Evolutionary conservation across 2,329 filamentous ascomycete genomes (phyloP), one percentile per base, ranked within the genome.

Genomic region (Domatiomyces catenatus): DNA sequence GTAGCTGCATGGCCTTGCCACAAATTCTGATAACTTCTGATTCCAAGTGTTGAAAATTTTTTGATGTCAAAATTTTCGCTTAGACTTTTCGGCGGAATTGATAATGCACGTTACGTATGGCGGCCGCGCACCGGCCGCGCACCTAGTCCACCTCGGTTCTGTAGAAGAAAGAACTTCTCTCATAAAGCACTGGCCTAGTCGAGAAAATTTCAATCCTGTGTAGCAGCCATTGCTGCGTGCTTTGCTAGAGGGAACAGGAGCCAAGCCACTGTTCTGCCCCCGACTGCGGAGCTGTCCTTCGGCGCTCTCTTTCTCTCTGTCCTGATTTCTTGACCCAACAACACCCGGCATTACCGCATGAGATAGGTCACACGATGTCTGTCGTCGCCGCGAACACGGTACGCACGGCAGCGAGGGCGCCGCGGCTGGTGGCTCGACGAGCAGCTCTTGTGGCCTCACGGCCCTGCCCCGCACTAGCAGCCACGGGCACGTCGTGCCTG

Each of bases 391-490:
- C 32, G 32, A 39, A 39, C 32, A 39, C 32, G 32, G 32, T 39
- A 15, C 32, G 32, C 32, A 15, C 32, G 32, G 32, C 32, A 39
- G 15, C 32, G 32, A 12, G 32, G 32, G 32, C 32, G 7, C 32
- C 32, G 32, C 32, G 32, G 32, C 8, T 39, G 43, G 43, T 46
- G 48, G 51, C 54, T 53, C 43, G 53, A 10, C 57, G 54, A 42
- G 45, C 51, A 60, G 62, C 64, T 52, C 60, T 66, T 64, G 66
- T 66, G 62, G 63, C 65, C 64, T 62, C 64, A 54, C 61, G 61
- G 55, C 58, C 63, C 46, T 58, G 63, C 51, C 59, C 62, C 46
- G 54, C 61, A 53, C 57, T 62, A 39, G 10, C 32, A 15, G 32
- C 12, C 5, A 5, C 45, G 12, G 8, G 2, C 19, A 8, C 19